Evolutionary conservation across 768 basidiomycete genomes (phyloP), one percentile per base, ranked within the genome.

Genomic region (Termitomyces eurrhizus): DNA sequence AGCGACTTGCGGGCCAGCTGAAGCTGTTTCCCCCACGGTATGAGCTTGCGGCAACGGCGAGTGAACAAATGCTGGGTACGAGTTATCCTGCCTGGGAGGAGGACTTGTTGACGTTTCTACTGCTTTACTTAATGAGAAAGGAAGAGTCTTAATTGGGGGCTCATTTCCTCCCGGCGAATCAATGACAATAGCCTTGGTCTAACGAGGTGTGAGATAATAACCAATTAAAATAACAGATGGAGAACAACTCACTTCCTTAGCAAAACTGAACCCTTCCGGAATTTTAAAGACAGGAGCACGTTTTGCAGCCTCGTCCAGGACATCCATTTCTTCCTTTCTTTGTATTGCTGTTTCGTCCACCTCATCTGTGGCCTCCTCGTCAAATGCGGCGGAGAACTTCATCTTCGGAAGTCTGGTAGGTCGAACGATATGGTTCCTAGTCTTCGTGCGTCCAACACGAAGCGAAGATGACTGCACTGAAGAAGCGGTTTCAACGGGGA

Each of bases 301-400:
- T 68, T 80, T 82, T 12, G 82, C 79, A 7, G 83, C 82, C 65
- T 83, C 83, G 57, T 87, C 83, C 14, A 85, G 70, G 58, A 71
- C 71, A 48, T 77, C 74, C 42, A 73, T 72, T 59, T 86, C 83
- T 63, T 76, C 76, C 62, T 68, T 70, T 44, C 74, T 73, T 58
- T 75, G 72, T 42, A 76, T 71, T 52, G 35, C 45, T 32, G 62
- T 56, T 21, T 56, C 51, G 18, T 78, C 71, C 67, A 74, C 73
- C 74, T 80, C 80, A 53, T 76, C 74, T 75, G 79, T 75, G 24
- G 62, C 74, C 32, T 84, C 85, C 58, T 80, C 78, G 37, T 79
- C 86, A 62, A 79, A 89, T 8, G 78, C 80, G 7, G 90, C 90
- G 4, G 90, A 90, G 66, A 87, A 92, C 64, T 82, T 83, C 36